Evolutionary conservation across 495 filamentous ascomycete species (phyloP).

Genomic region (Annulohypoxylon stygium): DNA sequence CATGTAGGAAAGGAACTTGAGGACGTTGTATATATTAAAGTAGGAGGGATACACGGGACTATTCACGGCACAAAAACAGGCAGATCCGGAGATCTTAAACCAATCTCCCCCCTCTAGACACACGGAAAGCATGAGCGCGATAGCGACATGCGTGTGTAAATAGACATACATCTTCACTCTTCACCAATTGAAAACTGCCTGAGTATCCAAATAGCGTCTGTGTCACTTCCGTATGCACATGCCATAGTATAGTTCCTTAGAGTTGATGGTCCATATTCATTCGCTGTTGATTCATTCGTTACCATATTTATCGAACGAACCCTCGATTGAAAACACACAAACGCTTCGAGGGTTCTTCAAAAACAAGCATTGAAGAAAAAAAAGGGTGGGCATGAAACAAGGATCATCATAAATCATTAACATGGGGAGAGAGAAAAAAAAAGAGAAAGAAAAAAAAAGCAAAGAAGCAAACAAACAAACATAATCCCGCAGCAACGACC

Average conservation of each 20-base stretch:
- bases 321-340: neutral
- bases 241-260: neutral
- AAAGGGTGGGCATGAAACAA: neutral
- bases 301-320: neutral
- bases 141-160: constrained; percentile 17
- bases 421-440: neutral
- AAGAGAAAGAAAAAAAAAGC: neutral
- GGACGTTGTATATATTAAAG: neutral
- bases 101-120: constrained; percentile 1
- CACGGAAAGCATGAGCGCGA: neutral
- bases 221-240: neutral
- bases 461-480: neutral
- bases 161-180: constrained; percentile 43
- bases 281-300: neutral
- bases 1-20: neutral
- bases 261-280: neutral
- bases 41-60: neutral
- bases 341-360: neutral
- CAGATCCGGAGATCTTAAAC: neutral
- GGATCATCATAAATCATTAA: neutral
- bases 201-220: neutral
- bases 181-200: neutral
- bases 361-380: constrained; percentile 4
- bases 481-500: neutral
- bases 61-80: neutral